Evolutionary conservation across 495 filamentous ascomycete species (phyloP).

Genomic region (Xeromyces bisporus): DNA sequence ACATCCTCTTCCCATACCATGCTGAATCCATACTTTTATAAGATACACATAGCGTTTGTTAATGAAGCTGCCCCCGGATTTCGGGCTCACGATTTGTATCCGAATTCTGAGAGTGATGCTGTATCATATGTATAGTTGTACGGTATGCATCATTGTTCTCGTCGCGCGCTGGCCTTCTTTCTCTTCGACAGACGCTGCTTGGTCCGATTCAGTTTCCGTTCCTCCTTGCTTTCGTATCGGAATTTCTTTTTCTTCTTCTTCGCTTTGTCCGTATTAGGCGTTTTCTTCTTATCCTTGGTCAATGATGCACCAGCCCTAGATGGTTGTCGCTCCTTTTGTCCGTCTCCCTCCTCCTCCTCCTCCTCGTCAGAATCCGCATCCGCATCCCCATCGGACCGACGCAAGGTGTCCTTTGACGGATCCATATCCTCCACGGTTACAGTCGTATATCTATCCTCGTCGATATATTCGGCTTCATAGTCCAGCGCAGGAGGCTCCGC

Average conservation of each 20-base stretch:
- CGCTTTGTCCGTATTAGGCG: constrained; percentile 33
- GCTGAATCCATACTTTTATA: constrained; percentile 1
- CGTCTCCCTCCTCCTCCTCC: constrained; percentile 13
- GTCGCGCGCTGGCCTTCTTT: constrained; percentile 29
- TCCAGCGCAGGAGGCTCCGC: constrained; percentile 44
- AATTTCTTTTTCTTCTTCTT: constrained; percentile 84
- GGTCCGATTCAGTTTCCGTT: constrained; percentile 46
- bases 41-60: constrained; percentile 8
- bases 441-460: constrained; percentile 87
- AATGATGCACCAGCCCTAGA: constrained; percentile 12
- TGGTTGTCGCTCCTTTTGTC: constrained; percentile 12
- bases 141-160: constrained; percentile 14
- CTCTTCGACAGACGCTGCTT: constrained; percentile 51
- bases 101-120: no score
- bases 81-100: not conserved
- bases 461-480: constrained; percentile 85
- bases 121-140: constrained; percentile 2
- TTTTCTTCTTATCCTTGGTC: constrained; percentile 29
- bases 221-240: constrained; percentile 71
- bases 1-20: no score
- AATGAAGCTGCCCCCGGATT: constrained; percentile 2
- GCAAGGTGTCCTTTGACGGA: constrained; percentile 51
- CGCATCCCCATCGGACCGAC: constrained; percentile 31
- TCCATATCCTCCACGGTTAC: constrained; percentile 89
- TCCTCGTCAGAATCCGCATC: constrained; percentile 22